Evolutionary conservation across 1,284 basidiomycete species (phyloP).

Genomic region (Ustilago nuda): DNA sequence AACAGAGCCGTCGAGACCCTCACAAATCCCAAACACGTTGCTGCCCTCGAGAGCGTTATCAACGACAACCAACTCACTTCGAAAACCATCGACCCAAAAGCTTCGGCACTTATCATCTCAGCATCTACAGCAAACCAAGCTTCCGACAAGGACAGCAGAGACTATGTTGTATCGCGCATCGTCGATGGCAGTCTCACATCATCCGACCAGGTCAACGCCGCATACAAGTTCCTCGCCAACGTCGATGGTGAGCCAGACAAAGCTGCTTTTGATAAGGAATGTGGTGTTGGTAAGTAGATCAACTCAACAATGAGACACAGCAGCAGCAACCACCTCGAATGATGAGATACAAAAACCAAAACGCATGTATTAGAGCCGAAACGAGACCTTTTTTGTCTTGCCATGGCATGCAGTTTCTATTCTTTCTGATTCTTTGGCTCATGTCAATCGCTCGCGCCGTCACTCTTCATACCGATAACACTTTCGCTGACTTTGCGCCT

Average conservation of each 20-base stretch:
- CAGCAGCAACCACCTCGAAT: slow-evolving; percentile 23
- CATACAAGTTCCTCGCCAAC: slow-evolving; percentile 80
- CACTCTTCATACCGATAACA: background rate
- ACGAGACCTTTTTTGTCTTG: slow-evolving; percentile 28
- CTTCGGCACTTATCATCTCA: slow-evolving; percentile 77
- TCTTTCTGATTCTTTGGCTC: slow-evolving; percentile 33
- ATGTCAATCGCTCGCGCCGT: slow-evolving; percentile 6
- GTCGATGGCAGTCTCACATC: slow-evolving; percentile 80
- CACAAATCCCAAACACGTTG: slow-evolving; percentile 62
- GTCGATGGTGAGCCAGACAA: slow-evolving; percentile 76
- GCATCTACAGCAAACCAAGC: slow-evolving; percentile 77
- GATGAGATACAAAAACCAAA: slow-evolving; percentile 59
- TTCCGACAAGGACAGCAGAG: slow-evolving; percentile 75
- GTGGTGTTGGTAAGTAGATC: slow-evolving; percentile 83
- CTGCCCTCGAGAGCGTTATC: slow-evolving; percentile 79
- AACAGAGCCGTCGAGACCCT: slow-evolving; percentile 80
- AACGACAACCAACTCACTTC: slow-evolving; percentile 68
- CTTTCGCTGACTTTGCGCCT: slow-evolving; percentile 12
- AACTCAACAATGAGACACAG: background rate
- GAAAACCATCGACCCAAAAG: slow-evolving; percentile 79
- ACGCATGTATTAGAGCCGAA: slow-evolving; percentile 66
- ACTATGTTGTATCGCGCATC: slow-evolving; percentile 79
- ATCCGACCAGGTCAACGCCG: slow-evolving; percentile 81
- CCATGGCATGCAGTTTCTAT: slow-evolving; percentile 54
- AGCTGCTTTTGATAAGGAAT: slow-evolving; percentile 81